A percentile compares a stretch with the other conserved stretches of the same genome.
Evolutionary conservation across 2,329 filamentous ascomycete genomes (phyloP).

Genomic region (Plectosphaerella plurivora): DNA sequence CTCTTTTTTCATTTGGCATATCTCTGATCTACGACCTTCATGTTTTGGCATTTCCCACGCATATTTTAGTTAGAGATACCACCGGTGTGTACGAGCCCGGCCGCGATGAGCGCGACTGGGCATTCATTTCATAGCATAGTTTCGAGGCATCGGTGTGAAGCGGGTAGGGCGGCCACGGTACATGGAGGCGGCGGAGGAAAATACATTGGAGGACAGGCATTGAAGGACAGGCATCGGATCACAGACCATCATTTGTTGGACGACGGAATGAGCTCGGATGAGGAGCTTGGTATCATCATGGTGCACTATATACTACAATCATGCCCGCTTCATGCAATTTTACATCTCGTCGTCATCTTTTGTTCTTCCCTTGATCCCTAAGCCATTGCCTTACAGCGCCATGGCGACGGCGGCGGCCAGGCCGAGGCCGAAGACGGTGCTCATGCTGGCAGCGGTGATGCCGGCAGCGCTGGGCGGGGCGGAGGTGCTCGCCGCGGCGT

Average conservation of each 20-base stretch:
- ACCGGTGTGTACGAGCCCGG: background rate
- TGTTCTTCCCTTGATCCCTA: background rate
- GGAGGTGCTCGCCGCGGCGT: constrained; percentile 13
- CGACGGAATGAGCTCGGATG: background rate
- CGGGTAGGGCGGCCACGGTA: background rate
- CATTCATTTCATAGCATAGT: background rate
- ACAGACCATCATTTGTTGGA: background rate
- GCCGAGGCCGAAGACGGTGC: constrained; percentile 28
- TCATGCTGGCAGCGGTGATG: constrained; percentile 11
- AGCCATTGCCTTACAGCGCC: constrained; percentile 20
- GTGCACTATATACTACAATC: constrained; percentile 10
- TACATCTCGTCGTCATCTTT: background rate
- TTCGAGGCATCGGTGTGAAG: constrained; percentile 1
- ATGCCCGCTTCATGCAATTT: constrained; percentile 5
- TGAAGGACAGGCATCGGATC: background rate
- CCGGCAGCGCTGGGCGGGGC: constrained; percentile 6
- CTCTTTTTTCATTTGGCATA: constrained; percentile 1
- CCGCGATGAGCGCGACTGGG: too few relatives aligned
- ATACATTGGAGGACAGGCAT: background rate
- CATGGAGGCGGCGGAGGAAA: background rate
- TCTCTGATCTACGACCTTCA: constrained; percentile 1
- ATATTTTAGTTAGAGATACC: constrained; percentile 10
- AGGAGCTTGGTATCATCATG: constrained; percentile 8
- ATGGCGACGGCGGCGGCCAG: constrained; percentile 31
- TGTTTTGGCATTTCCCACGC: constrained; percentile 1